Percentiles rank a stretch among this genome's conserved stretches.
phyloP scores from a whole-genome alignment of 805 yeast species.

The Kodamaea restingae region DNA sequence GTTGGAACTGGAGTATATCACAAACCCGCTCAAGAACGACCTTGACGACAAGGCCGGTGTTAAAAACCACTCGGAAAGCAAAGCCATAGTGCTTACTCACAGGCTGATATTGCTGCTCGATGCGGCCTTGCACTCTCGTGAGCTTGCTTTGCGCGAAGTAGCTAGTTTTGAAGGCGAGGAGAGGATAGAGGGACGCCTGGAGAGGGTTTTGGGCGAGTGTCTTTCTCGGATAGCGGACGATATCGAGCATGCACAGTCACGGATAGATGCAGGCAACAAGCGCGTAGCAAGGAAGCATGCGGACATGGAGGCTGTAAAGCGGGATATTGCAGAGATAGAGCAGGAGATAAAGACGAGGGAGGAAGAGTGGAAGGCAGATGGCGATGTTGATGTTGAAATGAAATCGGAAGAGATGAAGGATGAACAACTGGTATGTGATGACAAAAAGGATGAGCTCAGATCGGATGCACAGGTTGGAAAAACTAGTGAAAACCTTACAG shows the following conservation, averaged over 20 bases:
- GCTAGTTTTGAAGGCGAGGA: slow-evolving; percentile 20
- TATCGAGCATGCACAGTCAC: slow-evolving; percentile 36
- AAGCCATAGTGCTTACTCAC: slow-evolving; percentile 50
- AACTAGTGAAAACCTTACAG: no score
- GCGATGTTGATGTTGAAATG: slow-evolving; percentile 6
- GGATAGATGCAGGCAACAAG: slow-evolving; percentile 33
- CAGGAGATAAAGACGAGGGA: background rate
- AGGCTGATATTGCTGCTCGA: slow-evolving; percentile 56
- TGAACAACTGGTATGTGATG: slow-evolving; percentile 16
- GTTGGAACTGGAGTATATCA: slow-evolving; percentile 60
- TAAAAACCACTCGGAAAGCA: slow-evolving; percentile 35
- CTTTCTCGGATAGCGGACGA: slow-evolving; percentile 44
- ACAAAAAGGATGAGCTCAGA: slow-evolving; percentile 9
- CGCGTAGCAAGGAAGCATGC: slow-evolving; percentile 10
- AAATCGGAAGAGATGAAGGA: no score
- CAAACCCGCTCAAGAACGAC: slow-evolving; percentile 59
- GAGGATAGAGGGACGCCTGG: slow-evolving; percentile 37
- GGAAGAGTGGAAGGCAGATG: background rate
- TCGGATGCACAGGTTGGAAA: no score
- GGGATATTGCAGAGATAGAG: slow-evolving; percentile 10
- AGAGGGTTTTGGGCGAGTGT: slow-evolving; percentile 41
- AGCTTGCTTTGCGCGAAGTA: slow-evolving; percentile 42
- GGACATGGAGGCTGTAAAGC: slow-evolving; percentile 23
- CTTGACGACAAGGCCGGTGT: slow-evolving; percentile 49
- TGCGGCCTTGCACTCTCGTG: slow-evolving; percentile 40